Base-by-base conservation (phyloP, 345 rosid species). In the Boechera retrofracta region DNA sequence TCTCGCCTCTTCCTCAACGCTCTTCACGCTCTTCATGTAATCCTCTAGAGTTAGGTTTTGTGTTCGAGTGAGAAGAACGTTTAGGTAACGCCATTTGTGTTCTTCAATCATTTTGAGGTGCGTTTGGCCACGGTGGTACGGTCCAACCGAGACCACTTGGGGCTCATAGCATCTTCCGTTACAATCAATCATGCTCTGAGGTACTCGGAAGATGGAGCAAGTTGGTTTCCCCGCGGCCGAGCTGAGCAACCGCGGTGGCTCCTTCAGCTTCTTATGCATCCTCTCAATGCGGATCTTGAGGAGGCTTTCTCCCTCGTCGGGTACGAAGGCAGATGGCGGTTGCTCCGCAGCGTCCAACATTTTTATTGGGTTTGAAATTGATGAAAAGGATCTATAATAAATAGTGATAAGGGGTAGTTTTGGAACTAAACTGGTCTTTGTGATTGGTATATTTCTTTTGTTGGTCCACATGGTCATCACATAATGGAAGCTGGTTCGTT, bases 81-180 rank as follows among this genome's bases (percentile, higher is more conserved):
- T 83, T 13, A 92, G 64, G 72, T 89, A 92, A 15, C 74, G 77
- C 93, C 97, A 92, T 66, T 92, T 92, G 79, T 92, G 97, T 78
- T 92, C 93, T 67, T 92, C 88, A 18, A 92, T 88, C 89, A 92
- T 89, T 45, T 59, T 51, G 18, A 89, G 85, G 1, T 83, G 81
- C 0, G 73, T 39, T 38, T 86, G 47, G 11, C 88, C 88, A 3
- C 79, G 76, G 83, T 92, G 95, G 64, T 85, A 88, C 1, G 97
- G 97, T 5, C 97, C 97, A 0, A 92, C 73, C 1, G 97, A 89
- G 72, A 89, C 92, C 7, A 87, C 85, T 10, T 83, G 88, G 12
- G 97, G 96, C 65, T 81, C 84, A 31, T 92, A 92, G 51, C 78
- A 83, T 82, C 56, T 79, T 13, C 89, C 89, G 74, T 92, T 90